Evolutionary conservation across 2,329 filamentous ascomycete genomes (phyloP).

Genomic region (Fusarium scirpi): DNA sequence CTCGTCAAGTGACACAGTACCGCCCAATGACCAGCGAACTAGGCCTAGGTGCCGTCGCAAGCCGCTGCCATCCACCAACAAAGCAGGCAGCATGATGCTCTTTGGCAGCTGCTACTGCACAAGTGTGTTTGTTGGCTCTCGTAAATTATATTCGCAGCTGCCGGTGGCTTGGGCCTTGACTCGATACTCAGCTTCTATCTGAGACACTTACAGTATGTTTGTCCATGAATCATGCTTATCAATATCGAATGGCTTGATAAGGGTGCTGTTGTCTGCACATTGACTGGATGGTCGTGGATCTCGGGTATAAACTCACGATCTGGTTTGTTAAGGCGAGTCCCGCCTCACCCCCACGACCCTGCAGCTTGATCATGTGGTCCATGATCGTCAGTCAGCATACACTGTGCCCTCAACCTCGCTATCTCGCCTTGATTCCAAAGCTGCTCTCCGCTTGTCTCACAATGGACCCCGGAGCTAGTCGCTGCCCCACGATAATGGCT

Average conservation of each 20-base stretch:
- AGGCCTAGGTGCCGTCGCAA: conserved; percentile 29
- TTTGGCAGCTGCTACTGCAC: conserved; percentile 7
- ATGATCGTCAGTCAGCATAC: conserved; percentile 28
- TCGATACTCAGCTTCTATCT: conserved; percentile 11
- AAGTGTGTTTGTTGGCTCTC: neutral
- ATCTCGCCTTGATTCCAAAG: conserved; percentile 25
- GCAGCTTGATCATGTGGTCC: conserved; percentile 35
- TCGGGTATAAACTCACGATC: conserved; percentile 21
- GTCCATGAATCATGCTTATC: neutral
- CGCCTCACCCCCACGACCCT: conserved; percentile 30
- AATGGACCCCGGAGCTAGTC: conserved; percentile 23
- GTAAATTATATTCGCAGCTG: conserved; percentile 1
- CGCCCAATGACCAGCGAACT: neutral
- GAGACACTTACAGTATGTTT: conserved; percentile 2
- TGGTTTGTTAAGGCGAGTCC: conserved; percentile 31
- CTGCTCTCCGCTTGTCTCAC: conserved; percentile 12
- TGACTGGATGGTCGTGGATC: conserved; percentile 27
- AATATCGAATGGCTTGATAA: neutral
- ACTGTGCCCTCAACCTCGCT: conserved; percentile 29
- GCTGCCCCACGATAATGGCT: conserved; percentile 35
- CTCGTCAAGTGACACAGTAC: conserved; percentile 32
- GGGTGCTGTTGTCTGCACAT: neutral
- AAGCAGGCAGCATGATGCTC: conserved; percentile 3
- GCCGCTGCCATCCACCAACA: conserved; percentile 31
- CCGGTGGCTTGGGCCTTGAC: conserved; percentile 23